These are phyloP conservation scores for Amoebophrya sp. DNA, from an alignment of 169 alveolate species.

Conservation along the genomic window DNA sequence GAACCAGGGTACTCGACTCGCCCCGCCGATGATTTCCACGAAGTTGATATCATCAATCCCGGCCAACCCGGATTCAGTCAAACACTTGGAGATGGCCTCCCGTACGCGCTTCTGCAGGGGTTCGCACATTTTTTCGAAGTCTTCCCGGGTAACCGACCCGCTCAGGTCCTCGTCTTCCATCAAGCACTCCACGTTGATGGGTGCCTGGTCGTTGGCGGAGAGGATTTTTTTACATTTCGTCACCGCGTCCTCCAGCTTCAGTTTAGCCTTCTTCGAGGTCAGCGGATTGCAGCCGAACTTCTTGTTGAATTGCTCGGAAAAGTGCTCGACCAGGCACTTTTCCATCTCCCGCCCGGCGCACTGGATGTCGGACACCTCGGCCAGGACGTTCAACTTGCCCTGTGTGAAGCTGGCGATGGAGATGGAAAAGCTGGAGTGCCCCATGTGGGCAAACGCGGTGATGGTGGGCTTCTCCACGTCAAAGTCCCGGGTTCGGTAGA, in stretches of 20 bases:
- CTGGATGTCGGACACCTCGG: constrained; percentile 78
- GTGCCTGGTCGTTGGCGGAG: constrained; percentile 86
- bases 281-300: constrained; percentile 78
- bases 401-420: constrained; percentile 81
- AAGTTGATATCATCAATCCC: constrained; percentile 66
- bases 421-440: constrained; percentile 87
- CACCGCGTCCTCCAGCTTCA: constrained; percentile 86
- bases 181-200: constrained; percentile 81
- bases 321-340: constrained; percentile 71
- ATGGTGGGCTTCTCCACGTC: constrained; percentile 65
- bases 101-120: constrained; percentile 63
- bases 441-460: constrained; percentile 88
- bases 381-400: constrained; percentile 71
- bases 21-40: constrained; percentile 93
- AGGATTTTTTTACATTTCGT: constrained; percentile 83
- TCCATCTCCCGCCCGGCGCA: constrained; percentile 93
- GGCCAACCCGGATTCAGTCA: constrained; percentile 56
- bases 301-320: constrained; percentile 71
- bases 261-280: constrained; percentile 69
- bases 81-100: constrained; percentile 54
- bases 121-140: constrained; percentile 76
- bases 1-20: constrained; percentile 87
- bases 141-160: constrained; percentile 67
- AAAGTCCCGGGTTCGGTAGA: constrained; percentile 83
- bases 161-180: constrained; percentile 86